Evolutionary conservation across 2,329 filamentous ascomycete species (phyloP), one percentile per base, ranked within the genome.

Genomic region (Fusarium neocosmosporiellum): DNA sequence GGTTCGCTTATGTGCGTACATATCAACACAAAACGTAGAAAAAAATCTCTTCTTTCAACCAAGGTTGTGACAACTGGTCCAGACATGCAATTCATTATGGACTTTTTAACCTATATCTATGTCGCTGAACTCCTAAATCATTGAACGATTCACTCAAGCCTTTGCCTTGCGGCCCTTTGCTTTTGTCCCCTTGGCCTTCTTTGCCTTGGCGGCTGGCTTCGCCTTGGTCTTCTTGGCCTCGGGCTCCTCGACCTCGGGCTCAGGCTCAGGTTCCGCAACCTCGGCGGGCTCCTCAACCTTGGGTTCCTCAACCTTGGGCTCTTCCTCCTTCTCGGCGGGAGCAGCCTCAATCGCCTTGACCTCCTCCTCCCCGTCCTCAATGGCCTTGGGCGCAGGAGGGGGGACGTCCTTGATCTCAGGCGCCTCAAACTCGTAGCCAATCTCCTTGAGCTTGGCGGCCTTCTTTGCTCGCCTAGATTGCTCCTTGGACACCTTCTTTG

Each of bases 381-480:
- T 74, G 29, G 81, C 78, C 39, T 79, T 79, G 22, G 84, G 83
- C 24, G 80, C 80, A n/a, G 85, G 84, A 27, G 83, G 78, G 14
- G 86, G 83, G 3, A 84, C 80, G 10, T 79, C 80, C 86, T 94
- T 97, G 74, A 98, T 83, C 74, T 87, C 84, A 1, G 94, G 94
- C 24, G 90, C 88, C 59, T 94, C 89, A 78, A 94, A 95, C 69
- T 96, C 91, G 82, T 99, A 98, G 11, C 93, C 96, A 67, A 97
- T 83, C 46, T 88, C 90, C 87, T 94, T 92, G 74, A 98, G 85
- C 84, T 93, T 93, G 79, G 92, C 89, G 2, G 89, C 90, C 83
- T 94, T 93, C 73, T 87, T 86, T 39, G 85, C 83, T 63, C 96
- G 88, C 82, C 89, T 91, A 81, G 88, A 86, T 81, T 92, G 88